Conservation (phyloP, 495 filamentous ascomycete genomes). For the Pseudomonodictys pantanalensis region DNA sequence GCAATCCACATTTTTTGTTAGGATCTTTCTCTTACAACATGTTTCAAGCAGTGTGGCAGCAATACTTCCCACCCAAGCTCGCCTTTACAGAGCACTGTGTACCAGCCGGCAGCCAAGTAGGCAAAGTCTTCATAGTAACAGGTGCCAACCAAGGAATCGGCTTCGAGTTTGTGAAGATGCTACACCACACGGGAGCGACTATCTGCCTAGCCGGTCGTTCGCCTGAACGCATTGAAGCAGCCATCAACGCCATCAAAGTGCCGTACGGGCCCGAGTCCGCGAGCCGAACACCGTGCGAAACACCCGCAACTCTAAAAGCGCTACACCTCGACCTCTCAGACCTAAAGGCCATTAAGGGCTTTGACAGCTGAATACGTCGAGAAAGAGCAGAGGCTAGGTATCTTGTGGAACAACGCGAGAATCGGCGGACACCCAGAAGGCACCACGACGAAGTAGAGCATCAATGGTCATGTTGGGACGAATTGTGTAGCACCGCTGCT, state of each 20-base stretch:
- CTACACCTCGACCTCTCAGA: slow-evolving; percentile 16
- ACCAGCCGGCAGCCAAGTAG: neutral
- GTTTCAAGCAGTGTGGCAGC: neutral
- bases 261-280: neutral
- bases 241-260: neutral
- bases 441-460: slow-evolving; percentile 36
- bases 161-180: slow-evolving; percentile 25
- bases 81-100: slow-evolving; percentile 12
- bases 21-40: no score
- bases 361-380: neutral
- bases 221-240: neutral
- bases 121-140: slow-evolving; percentile 33
- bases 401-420: slow-evolving; percentile 5
- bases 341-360: slow-evolving; percentile 1
- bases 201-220: slow-evolving; percentile 16
- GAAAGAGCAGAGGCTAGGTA: neutral
- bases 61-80: neutral
- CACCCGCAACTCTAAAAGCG: slow-evolving; percentile 11
- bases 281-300: no score
- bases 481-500: slow-evolving; percentile 51
- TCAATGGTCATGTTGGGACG: slow-evolving; percentile 48
- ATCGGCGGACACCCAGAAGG: slow-evolving; percentile 34
- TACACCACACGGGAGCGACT: slow-evolving; percentile 6
- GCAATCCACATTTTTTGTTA: no score
- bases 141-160: slow-evolving; percentile 35